These are phyloP conservation scores for Kuraishia molischiana DNA, from an alignment of 805 yeast species.

Conservation along the genomic window DNA sequence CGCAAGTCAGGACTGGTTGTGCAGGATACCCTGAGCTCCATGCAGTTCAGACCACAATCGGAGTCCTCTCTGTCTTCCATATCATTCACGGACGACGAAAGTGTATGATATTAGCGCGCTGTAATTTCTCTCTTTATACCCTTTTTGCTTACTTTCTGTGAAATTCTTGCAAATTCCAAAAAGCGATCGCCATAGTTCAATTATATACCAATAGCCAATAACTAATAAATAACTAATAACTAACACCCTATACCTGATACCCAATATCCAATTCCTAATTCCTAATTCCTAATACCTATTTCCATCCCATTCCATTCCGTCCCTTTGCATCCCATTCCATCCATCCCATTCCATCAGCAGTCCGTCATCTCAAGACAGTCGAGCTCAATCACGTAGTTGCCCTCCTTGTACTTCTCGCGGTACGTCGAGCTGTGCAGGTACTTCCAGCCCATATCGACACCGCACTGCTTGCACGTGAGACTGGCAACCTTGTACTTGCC, in stretches of 20 bases:
- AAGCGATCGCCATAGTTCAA: too few species aligned
- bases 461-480: slow-evolving; percentile 21
- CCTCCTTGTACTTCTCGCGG: slow-evolving; percentile 21
- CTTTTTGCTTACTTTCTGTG: too few species aligned
- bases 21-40: slow-evolving; percentile 2
- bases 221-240: too few species aligned
- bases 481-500: slow-evolving; percentile 20
- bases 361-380: slow-evolving; percentile 11
- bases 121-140: too few species aligned
- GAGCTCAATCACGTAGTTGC: slow-evolving; percentile 23
- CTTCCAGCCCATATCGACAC: slow-evolving; percentile 21
- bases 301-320: background rate
- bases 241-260: too few species aligned
- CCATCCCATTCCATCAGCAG: slow-evolving; percentile 6
- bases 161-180: too few species aligned
- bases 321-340: background rate
- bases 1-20: background rate
- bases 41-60: background rate
- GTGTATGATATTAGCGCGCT: too few species aligned
- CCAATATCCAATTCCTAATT: too few species aligned
- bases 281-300: too few species aligned
- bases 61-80: background rate
- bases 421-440: slow-evolving; percentile 18
- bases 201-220: too few species aligned
- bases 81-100: too few species aligned